These are phyloP conservation scores for Triticum urartu DNA, from an alignment of 176 grass and related monocot genomes.

Conservation along the genomic window DNA sequence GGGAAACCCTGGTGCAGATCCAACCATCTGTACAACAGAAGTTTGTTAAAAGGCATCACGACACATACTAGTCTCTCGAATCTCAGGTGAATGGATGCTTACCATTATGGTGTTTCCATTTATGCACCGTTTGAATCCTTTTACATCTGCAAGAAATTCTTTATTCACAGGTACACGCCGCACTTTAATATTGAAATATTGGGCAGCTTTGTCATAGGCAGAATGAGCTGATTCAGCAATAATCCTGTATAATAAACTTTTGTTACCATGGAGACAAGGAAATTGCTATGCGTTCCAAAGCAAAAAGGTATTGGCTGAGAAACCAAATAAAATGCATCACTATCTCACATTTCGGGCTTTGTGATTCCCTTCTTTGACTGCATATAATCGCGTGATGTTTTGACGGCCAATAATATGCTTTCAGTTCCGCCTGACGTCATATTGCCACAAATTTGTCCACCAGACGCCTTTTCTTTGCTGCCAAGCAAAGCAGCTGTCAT, in stretches of 20 bases:
- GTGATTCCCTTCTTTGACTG: slow-evolving; percentile 77
- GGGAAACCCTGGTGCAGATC: slow-evolving; percentile 94
- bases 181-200: slow-evolving; percentile 88
- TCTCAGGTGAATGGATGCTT: slow-evolving; percentile 19
- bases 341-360: slow-evolving; percentile 92
- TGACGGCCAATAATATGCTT: slow-evolving; percentile 96
- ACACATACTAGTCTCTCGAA: background rate
- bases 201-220: slow-evolving; percentile 70
- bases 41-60: slow-evolving; percentile 10
- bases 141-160: slow-evolving; percentile 92
- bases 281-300: background rate
- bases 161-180: slow-evolving; percentile 92
- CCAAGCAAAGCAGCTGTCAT: slow-evolving; percentile 96
- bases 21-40: slow-evolving; percentile 69
- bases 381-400: slow-evolving; percentile 97
- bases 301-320: background rate
- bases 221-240: slow-evolving; percentile 74
- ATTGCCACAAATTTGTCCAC: slow-evolving; percentile 94
- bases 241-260: slow-evolving; percentile 52
- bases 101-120: slow-evolving; percentile 97
- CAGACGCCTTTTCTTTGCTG: slow-evolving; percentile 75
- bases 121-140: slow-evolving; percentile 83
- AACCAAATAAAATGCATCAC: slow-evolving; percentile 24
- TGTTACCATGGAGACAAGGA: background rate
- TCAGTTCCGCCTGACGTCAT: slow-evolving; percentile 99